Percentiles rank a stretch among this genome's conserved stretches.
phyloP scores from a whole-genome alignment of 306 rosid species.

The Cucurbita pepo region DNA sequence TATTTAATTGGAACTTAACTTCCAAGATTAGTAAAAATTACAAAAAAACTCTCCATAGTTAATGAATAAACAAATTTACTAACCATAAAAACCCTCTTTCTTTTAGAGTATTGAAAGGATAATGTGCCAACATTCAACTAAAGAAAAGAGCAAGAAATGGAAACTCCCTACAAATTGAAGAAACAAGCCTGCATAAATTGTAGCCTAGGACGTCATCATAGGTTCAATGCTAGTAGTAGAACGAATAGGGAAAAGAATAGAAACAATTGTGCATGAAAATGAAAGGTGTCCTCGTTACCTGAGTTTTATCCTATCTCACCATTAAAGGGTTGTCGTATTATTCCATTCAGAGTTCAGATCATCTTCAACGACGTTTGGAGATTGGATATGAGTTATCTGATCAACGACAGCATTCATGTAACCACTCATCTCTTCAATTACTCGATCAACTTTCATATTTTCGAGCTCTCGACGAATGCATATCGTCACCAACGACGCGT shows the following conservation, averaged over 20 bases:
- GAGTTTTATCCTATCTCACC: background rate
- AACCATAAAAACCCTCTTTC: background rate
- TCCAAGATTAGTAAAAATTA: background rate
- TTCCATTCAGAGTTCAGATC: background rate
- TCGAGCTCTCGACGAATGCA: slow-evolving; percentile 6
- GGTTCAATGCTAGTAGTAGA: background rate
- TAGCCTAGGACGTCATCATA: background rate
- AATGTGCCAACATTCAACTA: background rate
- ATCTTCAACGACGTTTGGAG: background rate
- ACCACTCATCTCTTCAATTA: slow-evolving; percentile 1
- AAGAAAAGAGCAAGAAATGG: background rate
- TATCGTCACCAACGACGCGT: slow-evolving; percentile 9
- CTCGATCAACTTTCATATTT: background rate
- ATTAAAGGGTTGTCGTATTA: background rate
- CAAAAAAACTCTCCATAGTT: background rate
- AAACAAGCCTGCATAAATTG: background rate
- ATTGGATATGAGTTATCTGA: background rate
- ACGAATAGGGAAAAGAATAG: background rate
- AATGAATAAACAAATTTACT: background rate
- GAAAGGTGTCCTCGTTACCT: background rate
- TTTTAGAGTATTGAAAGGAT: background rate
- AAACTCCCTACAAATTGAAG: background rate
- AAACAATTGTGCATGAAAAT: background rate
- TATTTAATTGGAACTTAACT: background rate
- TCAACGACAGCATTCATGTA: background rate